These are phyloP conservation scores for Citrus glauca DNA, from an alignment of 345 rosid species.

Conservation along the genomic window DNA sequence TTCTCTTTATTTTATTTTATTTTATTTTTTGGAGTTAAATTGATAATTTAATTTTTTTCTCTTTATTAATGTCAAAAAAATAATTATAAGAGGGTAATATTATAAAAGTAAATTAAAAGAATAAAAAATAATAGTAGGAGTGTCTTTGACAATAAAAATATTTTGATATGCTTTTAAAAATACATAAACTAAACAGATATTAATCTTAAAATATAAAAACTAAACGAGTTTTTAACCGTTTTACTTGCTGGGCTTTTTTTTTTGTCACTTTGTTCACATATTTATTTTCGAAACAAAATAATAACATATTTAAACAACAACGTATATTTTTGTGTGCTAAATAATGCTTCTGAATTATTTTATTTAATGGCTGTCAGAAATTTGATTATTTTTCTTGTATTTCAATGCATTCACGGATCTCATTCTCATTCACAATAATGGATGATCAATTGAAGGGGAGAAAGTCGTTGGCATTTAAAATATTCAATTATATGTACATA, in stretches of 20 bases:
- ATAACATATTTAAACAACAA: neutral
- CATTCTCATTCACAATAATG: neutral
- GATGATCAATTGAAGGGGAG: neutral
- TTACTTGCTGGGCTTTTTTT: neutral
- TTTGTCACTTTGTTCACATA: neutral
- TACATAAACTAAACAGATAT: rapidly evolving
- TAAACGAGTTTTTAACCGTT: neutral
- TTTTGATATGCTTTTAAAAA: too few relatives aligned
- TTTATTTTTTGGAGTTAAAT: too few relatives aligned
- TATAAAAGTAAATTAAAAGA: rapidly evolving
- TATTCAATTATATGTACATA: too few relatives aligned
- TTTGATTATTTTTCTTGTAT: neutral
- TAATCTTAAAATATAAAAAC: too few relatives aligned
- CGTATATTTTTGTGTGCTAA: neutral
- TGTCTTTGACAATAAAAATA: too few relatives aligned
- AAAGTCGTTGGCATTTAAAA: neutral
- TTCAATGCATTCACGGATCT: neutral
- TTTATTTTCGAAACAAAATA: neutral
- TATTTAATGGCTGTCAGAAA: neutral
- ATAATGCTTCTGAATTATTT: neutral
- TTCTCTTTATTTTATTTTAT: too few relatives aligned
- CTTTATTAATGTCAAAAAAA: too few relatives aligned
- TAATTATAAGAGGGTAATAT: too few relatives aligned
- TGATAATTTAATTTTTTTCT: too few relatives aligned
- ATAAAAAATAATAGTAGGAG: too few relatives aligned